Conservation (phyloP, 208 protist genomes). For the Trypanosoma scelopori region DNA sequence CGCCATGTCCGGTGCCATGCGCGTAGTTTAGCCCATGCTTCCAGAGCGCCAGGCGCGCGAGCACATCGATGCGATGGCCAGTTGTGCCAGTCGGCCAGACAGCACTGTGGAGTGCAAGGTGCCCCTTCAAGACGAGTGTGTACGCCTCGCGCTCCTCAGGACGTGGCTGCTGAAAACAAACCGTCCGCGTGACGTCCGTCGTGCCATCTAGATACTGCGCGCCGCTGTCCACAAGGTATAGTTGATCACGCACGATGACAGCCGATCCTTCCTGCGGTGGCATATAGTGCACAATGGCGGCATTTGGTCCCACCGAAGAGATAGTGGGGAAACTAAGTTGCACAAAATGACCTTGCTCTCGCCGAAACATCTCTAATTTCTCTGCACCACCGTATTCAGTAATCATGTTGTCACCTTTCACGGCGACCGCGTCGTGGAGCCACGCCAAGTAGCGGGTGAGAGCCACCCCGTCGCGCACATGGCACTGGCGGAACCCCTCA, state of each 20-base stretch:
- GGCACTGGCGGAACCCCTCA: constrained; percentile 88
- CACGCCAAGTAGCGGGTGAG: constrained; percentile 93
- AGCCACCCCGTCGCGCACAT: constrained; percentile 92
- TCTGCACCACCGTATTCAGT: constrained; percentile 87
- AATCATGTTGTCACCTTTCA: constrained; percentile 55
- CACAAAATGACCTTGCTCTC: constrained; percentile 77
- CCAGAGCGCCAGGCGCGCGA: constrained; percentile 93
- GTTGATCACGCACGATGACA: constrained; percentile 52
- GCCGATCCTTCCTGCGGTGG: constrained; percentile 64
- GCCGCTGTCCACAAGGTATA: constrained; percentile 96
- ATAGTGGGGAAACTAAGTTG: constrained; percentile 94
- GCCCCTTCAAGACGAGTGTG: constrained; percentile 96
- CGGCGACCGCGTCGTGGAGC: constrained; percentile 74
- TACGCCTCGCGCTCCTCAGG: constrained; percentile 87
- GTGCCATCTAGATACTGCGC: constrained; percentile 96
- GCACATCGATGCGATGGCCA: constrained; percentile 83
- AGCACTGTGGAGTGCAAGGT: constrained; percentile 82
- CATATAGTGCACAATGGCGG: constrained; percentile 95
- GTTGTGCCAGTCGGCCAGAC: constrained; percentile 89
- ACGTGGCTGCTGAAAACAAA: constrained; percentile 81
- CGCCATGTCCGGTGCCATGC: constrained; percentile 97
- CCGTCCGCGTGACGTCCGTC: constrained; percentile 96
- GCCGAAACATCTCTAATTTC: constrained; percentile 79
- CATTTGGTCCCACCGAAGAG: constrained; percentile 87
- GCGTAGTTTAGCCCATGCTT: constrained; percentile 93